Conservation (phyloP, 2,329 filamentous ascomycete species). For the Fusarium scirpi region DNA sequence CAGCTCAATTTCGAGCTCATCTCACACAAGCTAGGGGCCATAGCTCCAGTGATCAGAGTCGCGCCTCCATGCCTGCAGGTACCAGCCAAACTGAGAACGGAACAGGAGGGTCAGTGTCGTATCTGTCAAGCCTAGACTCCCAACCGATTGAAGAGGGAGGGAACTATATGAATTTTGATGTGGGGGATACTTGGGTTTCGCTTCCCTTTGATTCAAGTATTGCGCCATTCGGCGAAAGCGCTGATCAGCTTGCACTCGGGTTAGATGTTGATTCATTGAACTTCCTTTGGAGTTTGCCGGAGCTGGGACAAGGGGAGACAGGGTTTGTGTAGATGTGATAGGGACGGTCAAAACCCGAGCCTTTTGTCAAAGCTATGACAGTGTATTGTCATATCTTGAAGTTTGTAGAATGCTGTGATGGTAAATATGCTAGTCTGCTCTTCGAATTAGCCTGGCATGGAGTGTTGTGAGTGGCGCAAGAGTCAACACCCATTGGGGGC, state of each 20-base stretch:
- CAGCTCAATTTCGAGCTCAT: slow-evolving; percentile 27
- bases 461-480: not conserved
- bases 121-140: not conserved
- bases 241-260: slow-evolving; percentile 18
- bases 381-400: not conserved
- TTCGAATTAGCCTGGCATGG: not conserved
- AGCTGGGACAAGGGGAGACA: slow-evolving; percentile 7
- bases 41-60: not conserved
- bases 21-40: not conserved
- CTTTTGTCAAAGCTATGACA: not conserved
- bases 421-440: not conserved
- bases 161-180: slow-evolving; percentile 9
- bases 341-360: not conserved
- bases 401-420: rapidly evolving
- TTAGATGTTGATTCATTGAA: slow-evolving; percentile 29
- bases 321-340: not conserved
- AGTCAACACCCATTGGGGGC: not conserved
- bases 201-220: slow-evolving; percentile 31
- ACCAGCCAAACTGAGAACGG: not conserved
- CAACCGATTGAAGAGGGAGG: not conserved
- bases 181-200: slow-evolving; percentile 16
- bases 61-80: not conserved
- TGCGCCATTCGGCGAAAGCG: slow-evolving; percentile 21
- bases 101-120: not conserved
- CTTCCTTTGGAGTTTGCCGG: slow-evolving; percentile 30